Evolutionary conservation across 176 grass and related monocot species (phyloP), one percentile per base, ranked within the genome.

Genomic region (Puya raimondii): DNA sequence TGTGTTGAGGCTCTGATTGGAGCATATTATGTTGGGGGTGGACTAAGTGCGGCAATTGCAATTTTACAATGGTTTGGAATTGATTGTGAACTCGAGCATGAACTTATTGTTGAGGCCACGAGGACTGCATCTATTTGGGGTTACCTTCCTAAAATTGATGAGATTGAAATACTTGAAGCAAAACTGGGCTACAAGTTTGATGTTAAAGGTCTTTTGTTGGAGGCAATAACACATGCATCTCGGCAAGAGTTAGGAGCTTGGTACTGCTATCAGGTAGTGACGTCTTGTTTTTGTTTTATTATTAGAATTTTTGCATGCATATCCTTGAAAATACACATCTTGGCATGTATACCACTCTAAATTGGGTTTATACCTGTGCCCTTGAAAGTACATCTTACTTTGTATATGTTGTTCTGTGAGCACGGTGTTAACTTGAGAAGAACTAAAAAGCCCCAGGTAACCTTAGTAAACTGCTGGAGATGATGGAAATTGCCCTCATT

Each of bases 1-100:
- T 96, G 93, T 72, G 89, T 82, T 48, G 89, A 97, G 76, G 84
- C 89, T 67, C 47, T 97, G 61, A 92, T 97, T 79, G 93, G 93
- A 59, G 93, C 93, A 71, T 92, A 97, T 76, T 97, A 83, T 85
- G 70, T 87, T 53, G 84, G 80, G 65, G 89, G 93, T 53, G 93
- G 89, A 23, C 79, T 97, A 73, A 66, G 51, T 65, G 89, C 84
- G 63, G 81, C 89, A 50, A 18, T 85, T 71, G 77, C 80, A 70
- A 70, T 92, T 83, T 79, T 97, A 61, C 92, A 85, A 77, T 97
- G 94, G 89, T 61, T 97, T 49, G 84, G 87, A 42, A 77, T 92
- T 74, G 75, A 84, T 67, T 56, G 23, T 83, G 71, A 83, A 74
- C 17, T 90, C 53, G 69, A 81, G 6, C 76, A 87, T 61, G 82